These are phyloP conservation scores for Trypanosoma lewisi DNA, from an alignment of 208 protist genomes.

Conservation along the genomic window DNA sequence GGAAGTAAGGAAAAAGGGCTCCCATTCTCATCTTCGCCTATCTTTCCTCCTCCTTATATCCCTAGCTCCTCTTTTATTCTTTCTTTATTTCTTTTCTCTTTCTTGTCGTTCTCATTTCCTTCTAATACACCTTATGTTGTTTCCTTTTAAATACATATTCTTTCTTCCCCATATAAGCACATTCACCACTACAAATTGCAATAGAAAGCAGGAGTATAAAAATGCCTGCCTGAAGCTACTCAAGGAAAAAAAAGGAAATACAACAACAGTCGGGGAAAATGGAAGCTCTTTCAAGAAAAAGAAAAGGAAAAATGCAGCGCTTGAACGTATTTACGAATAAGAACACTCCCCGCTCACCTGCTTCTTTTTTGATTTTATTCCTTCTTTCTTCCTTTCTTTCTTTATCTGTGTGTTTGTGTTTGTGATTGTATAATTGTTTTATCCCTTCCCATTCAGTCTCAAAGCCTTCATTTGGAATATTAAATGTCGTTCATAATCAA, in stretches of 20 bases:
- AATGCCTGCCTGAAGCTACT: neutral
- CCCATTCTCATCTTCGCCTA: neutral
- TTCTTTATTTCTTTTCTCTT: slow-evolving; percentile 3
- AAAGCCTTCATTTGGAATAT: neutral
- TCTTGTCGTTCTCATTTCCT: neutral
- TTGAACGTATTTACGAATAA: too few relatives aligned
- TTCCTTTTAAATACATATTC: too few relatives aligned
- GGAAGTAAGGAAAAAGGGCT: too few relatives aligned
- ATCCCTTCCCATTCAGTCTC: neutral
- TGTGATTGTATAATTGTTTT: neutral
- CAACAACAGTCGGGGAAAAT: neutral
- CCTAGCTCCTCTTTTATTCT: neutral
- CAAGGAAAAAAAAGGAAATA: slow-evolving; percentile 5
- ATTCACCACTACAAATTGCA: too few relatives aligned
- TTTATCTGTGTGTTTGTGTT: neutral
- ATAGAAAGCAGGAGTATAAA: neutral
- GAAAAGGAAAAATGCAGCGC: neutral
- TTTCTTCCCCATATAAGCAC: too few relatives aligned
- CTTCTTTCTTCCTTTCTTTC: slow-evolving; percentile 6
- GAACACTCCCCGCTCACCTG: neutral
- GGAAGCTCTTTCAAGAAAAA: too few relatives aligned
- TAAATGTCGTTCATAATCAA: too few relatives aligned
- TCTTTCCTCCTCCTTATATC: neutral
- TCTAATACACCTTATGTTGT: too few relatives aligned
- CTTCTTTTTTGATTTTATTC: slow-evolving; percentile 6